Evolutionary conservation across 1,284 basidiomycete species (phyloP).

Genomic region (Microbotryum lychnidis-dioicae): DNA sequence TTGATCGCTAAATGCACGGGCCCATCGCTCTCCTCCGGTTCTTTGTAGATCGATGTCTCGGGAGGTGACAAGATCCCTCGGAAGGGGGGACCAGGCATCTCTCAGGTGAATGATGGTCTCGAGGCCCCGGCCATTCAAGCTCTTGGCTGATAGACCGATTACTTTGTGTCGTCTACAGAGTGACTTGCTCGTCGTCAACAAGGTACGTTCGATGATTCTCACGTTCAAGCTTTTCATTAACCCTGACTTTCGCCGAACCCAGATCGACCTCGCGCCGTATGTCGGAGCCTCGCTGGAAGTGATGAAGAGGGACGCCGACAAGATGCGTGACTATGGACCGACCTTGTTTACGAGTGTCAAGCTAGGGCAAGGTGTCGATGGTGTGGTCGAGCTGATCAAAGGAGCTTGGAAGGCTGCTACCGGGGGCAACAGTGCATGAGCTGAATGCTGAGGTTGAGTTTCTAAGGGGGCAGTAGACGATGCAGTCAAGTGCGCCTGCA

Average conservation of each 20-base stretch:
- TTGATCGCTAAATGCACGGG: not conserved
- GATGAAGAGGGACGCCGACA: slow-evolving; percentile 85
- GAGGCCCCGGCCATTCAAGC: not conserved
- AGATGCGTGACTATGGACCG: slow-evolving; percentile 89
- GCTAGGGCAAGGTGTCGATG: slow-evolving; percentile 68
- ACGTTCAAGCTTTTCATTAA: not conserved
- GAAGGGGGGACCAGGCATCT: slow-evolving; percentile 95
- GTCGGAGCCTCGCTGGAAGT: slow-evolving; percentile 90
- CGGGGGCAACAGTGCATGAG: slow-evolving; percentile 7
- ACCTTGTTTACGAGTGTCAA: slow-evolving; percentile 86
- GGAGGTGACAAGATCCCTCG: slow-evolving; percentile 97
- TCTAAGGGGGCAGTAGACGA: not conserved
- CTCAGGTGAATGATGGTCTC: slow-evolving; percentile 40
- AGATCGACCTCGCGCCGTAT: slow-evolving; percentile 87
- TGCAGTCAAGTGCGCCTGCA: too few species aligned
- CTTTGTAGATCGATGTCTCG: slow-evolving; percentile 49
- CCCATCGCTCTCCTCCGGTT: not conserved
- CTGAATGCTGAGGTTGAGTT: not conserved
- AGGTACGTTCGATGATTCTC: slow-evolving; percentile 49
- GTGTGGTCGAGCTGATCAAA: slow-evolving; percentile 72
- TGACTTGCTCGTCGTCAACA: slow-evolving; percentile 91
- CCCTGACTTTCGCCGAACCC: not conserved
- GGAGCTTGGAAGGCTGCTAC: slow-evolving; percentile 64
- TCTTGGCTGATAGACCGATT: not conserved
- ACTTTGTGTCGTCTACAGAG: slow-evolving; percentile 49